Conservation (phyloP, 2,329 filamentous ascomycete genomes). For the Colletotrichum salicis region DNA sequence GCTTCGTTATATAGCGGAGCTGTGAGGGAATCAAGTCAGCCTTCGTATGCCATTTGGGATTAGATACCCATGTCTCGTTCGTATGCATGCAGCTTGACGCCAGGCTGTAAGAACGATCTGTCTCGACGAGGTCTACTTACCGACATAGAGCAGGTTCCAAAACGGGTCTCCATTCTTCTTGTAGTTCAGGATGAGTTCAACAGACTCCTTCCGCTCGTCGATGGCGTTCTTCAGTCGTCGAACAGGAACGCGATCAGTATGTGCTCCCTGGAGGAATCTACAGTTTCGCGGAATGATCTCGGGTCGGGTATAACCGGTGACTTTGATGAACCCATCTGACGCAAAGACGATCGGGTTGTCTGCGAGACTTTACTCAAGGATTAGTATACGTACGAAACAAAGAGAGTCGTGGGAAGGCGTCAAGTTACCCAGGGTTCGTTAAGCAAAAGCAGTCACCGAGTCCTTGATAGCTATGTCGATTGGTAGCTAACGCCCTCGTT, state of each 20-base stretch:
- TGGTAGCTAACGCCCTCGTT: slow-evolving; percentile 53
- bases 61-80: neutral
- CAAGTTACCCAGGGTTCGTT: slow-evolving; percentile 55
- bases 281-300: slow-evolving; percentile 64
- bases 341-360: slow-evolving; percentile 63
- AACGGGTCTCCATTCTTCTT: slow-evolving; percentile 63
- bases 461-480: slow-evolving; percentile 57
- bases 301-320: slow-evolving; percentile 59
- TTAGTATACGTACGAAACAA: neutral
- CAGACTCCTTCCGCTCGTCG: slow-evolving; percentile 53
- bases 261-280: slow-evolving; percentile 59
- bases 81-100: neutral
- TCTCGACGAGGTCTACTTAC: slow-evolving; percentile 42
- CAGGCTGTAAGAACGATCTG: too few relatives aligned
- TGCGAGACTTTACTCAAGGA: slow-evolving; percentile 47
- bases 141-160: slow-evolving; percentile 66
- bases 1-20: slow-evolving; percentile 55
- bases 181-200: slow-evolving; percentile 63
- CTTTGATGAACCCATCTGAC: slow-evolving; percentile 61
- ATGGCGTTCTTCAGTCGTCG: slow-evolving; percentile 55
- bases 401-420: neutral
- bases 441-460: slow-evolving; percentile 69
- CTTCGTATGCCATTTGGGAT: neutral
- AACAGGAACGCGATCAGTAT: slow-evolving; percentile 55
- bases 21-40: neutral